A percentile compares a stretch with the other conserved stretches of the same genome.
Evolutionary conservation across 2,329 filamentous ascomycete species (phyloP).

Genomic region (Colletotrichum sp.): DNA sequence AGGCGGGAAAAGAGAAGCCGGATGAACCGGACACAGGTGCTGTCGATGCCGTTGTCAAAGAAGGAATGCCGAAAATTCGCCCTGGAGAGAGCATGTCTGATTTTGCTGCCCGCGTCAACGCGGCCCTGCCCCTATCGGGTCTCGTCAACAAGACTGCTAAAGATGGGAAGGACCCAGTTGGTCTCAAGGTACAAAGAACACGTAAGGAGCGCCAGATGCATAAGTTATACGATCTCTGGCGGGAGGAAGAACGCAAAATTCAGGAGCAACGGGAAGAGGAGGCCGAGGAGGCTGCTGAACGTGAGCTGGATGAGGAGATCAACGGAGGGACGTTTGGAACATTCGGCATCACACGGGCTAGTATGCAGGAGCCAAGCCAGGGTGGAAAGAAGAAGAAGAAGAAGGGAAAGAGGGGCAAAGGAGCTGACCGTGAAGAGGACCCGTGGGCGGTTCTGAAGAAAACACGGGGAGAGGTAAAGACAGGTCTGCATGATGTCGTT

Average conservation of each 20-base stretch:
- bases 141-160: slow-evolving; percentile 68
- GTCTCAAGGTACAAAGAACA: slow-evolving; percentile 73
- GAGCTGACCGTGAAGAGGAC: slow-evolving; percentile 64
- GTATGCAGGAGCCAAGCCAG: slow-evolving; percentile 45
- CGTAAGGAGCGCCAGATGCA: slow-evolving; percentile 86
- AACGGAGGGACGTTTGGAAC: slow-evolving; percentile 46
- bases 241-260: slow-evolving; percentile 68
- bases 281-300: slow-evolving; percentile 66
- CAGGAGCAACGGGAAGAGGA: slow-evolving; percentile 71
- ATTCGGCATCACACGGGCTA: slow-evolving; percentile 35
- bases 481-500: slow-evolving; percentile 64
- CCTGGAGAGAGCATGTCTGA: slow-evolving; percentile 85
- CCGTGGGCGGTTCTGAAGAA: slow-evolving; percentile 79
- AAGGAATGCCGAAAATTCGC: slow-evolving; percentile 69
- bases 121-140: slow-evolving; percentile 77
- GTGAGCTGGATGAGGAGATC: slow-evolving; percentile 65
- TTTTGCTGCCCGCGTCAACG: slow-evolving; percentile 83
- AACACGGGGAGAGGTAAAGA: slow-evolving; percentile 63
- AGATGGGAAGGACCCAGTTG: slow-evolving; percentile 66
- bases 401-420: slow-evolving; percentile 45
- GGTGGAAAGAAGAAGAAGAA: slow-evolving; percentile 50
- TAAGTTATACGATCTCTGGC: slow-evolving; percentile 80
- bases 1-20: slow-evolving; percentile 14
- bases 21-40: slow-evolving; percentile 16
- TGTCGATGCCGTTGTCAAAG: slow-evolving; percentile 24